Conservation (phyloP, 495 filamentous ascomycete species). For the Talaromyces stipitatus region DNA sequence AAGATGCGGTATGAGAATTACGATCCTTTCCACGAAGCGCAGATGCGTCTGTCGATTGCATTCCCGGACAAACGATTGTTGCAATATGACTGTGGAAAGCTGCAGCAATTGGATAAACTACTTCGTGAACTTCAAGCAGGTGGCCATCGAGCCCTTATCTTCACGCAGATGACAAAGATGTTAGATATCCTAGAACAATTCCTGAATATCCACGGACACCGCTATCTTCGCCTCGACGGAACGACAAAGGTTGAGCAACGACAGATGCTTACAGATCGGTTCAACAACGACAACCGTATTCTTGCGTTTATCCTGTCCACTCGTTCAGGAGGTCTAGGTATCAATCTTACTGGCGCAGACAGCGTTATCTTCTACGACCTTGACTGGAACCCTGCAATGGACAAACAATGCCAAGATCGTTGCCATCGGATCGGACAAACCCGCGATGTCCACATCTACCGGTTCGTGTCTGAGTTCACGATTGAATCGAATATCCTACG, state of each 20-base stretch:
- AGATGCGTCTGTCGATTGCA: slow-evolving; percentile 86
- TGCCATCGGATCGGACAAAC: slow-evolving; percentile 98
- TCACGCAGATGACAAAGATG: slow-evolving; percentile 99
- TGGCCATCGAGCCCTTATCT: slow-evolving; percentile 90
- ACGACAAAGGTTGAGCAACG: slow-evolving; percentile 91
- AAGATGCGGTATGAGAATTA: slow-evolving; percentile 48
- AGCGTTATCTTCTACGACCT: slow-evolving; percentile 99
- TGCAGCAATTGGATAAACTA: slow-evolving; percentile 82
- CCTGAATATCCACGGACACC: slow-evolving; percentile 95
- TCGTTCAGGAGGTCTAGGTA: slow-evolving; percentile 88
- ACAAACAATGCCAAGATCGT: slow-evolving; percentile 98
- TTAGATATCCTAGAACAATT: slow-evolving; percentile 97
- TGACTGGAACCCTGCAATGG: slow-evolving; percentile 99
- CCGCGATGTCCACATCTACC: slow-evolving; percentile 96
- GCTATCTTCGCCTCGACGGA: slow-evolving; percentile 92
- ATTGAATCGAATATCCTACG: slow-evolving; percentile 98
- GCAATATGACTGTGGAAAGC: slow-evolving; percentile 96
- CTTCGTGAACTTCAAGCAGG: slow-evolving; percentile 82
- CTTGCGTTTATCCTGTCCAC: slow-evolving; percentile 92
- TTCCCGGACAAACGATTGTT: slow-evolving; percentile 94
- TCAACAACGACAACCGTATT: slow-evolving; percentile 91
- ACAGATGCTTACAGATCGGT: slow-evolving; percentile 90
- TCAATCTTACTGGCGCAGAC: slow-evolving; percentile 83
- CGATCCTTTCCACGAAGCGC: slow-evolving; percentile 91
- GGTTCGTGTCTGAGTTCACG: slow-evolving; percentile 93